Percentiles rank a stretch among this genome's conserved stretches.
Conservation (phyloP, 1,139 yeast species). For the Protomyces pachydermus region DNA sequence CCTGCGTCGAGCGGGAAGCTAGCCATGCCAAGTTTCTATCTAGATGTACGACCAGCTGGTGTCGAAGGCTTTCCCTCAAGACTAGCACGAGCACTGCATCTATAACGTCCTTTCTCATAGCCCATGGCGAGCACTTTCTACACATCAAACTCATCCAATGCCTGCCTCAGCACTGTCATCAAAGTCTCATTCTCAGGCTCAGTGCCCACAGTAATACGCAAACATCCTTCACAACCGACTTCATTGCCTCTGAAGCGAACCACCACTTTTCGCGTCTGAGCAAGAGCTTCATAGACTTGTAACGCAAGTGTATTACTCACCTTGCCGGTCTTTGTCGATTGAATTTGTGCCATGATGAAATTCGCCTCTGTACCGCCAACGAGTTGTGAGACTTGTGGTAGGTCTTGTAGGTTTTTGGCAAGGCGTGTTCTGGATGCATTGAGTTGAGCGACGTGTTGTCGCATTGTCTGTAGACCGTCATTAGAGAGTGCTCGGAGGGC, state of each 20-base stretch:
- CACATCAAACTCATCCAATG: conserved; percentile 1
- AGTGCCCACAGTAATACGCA: conserved; percentile 85
- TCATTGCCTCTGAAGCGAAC: conserved; percentile 88
- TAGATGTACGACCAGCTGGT: conserved; percentile 24
- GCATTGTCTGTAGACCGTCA: conserved; percentile 59
- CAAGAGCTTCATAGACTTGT: conserved; percentile 60
- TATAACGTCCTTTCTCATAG: background rate
- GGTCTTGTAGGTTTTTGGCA: conserved; percentile 51
- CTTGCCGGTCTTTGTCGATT: conserved; percentile 51
- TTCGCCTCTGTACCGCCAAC: conserved; percentile 89
- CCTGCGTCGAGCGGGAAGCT: conserved; percentile 3
- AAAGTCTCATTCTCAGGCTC: conserved; percentile 60
- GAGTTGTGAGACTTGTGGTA: conserved; percentile 61
- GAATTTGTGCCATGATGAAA: conserved; percentile 67
- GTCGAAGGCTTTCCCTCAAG: conserved; percentile 18
- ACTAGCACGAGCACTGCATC: background rate
- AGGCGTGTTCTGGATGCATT: conserved; percentile 53
- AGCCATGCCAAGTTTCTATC: conserved; percentile 23
- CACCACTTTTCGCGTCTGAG: conserved; percentile 68
- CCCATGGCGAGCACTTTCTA: background rate
- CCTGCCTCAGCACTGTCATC: conserved; percentile 38
- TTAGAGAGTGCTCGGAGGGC: conserved; percentile 67
- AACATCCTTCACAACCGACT: conserved; percentile 78
- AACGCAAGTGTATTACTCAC: conserved; percentile 71
- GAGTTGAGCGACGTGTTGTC: conserved; percentile 49